Evolutionary conservation across 2,329 filamentous ascomycete species (phyloP).

Genomic region (Arthroderma uncinatum): DNA sequence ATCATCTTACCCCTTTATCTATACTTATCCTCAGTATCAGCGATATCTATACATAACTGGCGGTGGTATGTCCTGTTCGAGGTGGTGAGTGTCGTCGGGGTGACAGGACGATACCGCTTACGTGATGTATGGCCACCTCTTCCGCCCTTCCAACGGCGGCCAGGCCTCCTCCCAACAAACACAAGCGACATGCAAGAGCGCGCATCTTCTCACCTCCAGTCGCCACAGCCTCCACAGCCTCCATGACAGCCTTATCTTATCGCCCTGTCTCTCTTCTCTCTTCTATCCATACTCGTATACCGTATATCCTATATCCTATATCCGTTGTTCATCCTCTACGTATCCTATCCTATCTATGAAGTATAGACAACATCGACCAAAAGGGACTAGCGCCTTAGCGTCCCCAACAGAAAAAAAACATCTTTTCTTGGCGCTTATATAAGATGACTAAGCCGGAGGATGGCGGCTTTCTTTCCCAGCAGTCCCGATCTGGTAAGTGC

Average conservation of each 20-base stretch:
- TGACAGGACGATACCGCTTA: neutral
- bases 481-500: neutral
- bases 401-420: slow-evolving; percentile 4
- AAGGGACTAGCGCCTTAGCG: neutral
- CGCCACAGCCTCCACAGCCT: no score
- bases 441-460: neutral
- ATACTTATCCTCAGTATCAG: neutral
- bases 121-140: neutral
- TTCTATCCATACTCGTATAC: no score
- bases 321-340: no score
- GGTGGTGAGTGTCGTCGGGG: neutral
- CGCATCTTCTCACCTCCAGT: no score
- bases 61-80: neutral
- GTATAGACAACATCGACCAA: neutral
- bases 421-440: neutral
- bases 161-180: neutral
- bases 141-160: neutral
- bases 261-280: neutral
- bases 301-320: no score
- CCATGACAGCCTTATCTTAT: neutral
- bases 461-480: no score
- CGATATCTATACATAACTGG: neutral
- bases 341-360: no score
- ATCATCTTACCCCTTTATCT: no score
- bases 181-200: neutral